Percentiles rank a stretch among this genome's conserved stretches.
These are phyloP conservation scores for Melaleuca alternifolia DNA, from an alignment of 345 rosid genomes.

Conservation along the genomic window DNA sequence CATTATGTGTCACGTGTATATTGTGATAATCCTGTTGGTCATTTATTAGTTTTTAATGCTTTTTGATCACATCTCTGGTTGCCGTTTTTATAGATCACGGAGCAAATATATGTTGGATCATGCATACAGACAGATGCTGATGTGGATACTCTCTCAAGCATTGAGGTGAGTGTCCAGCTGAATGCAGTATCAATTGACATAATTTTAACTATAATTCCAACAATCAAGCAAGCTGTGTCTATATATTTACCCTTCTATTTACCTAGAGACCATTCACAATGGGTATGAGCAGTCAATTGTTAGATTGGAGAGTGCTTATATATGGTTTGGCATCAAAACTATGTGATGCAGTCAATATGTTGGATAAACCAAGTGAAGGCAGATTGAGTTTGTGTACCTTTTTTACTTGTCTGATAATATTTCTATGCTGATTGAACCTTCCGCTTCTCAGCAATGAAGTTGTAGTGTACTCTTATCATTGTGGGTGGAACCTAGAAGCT, in stretches of 20 bases:
- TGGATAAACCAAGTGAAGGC: neutral
- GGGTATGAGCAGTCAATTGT: neutral
- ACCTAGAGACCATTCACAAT: neutral
- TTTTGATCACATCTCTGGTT: neutral
- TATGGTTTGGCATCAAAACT: neutral
- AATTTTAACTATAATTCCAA: neutral
- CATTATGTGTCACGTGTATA: neutral
- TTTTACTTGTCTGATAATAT: neutral
- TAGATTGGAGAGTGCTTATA: neutral
- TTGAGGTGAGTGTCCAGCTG: conserved; percentile 34
- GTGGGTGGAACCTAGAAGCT: neutral
- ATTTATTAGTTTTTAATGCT: neutral
- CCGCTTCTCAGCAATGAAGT: neutral
- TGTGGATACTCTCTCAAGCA: conserved; percentile 45
- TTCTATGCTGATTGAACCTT: neutral
- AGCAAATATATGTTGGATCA: conserved; percentile 84
- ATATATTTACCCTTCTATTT: neutral
- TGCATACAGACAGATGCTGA: conserved; percentile 76
- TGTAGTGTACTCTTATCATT: neutral
- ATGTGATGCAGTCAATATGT: neutral
- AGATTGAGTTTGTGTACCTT: neutral
- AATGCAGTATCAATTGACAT: neutral
- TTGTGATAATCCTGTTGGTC: neutral
- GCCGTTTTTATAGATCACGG: conserved; percentile 50
- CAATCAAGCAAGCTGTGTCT: neutral